These are phyloP conservation scores for Phaseolus lunatus DNA, from an alignment of 306 rosid species.

Conservation along the genomic window DNA sequence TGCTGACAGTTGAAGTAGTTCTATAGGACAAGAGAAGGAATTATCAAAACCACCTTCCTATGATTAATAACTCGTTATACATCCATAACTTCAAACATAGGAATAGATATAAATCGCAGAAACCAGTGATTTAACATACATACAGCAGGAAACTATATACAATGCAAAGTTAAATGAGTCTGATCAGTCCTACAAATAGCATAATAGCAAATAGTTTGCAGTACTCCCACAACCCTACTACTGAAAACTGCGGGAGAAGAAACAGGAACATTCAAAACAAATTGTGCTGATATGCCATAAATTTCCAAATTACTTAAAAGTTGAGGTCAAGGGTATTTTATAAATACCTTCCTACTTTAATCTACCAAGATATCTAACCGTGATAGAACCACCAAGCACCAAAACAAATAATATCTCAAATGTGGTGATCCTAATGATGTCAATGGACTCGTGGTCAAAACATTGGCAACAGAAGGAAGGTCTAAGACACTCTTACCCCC, in stretches of 20 bases:
- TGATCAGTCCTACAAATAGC: not conserved
- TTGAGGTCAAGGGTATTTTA: no score
- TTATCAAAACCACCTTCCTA: slow-evolving; percentile 36
- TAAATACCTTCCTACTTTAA: no score
- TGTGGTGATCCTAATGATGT: no score
- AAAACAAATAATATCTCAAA: no score
- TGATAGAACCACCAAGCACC: no score
- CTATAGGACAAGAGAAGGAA: slow-evolving; percentile 51
- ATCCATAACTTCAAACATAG: slow-evolving; percentile 20
- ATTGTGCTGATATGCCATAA: no score
- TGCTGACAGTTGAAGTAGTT: slow-evolving; percentile 70
- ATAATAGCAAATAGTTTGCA: slow-evolving; percentile 15
- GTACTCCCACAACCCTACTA: not conserved
- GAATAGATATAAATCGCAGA: slow-evolving; percentile 10
- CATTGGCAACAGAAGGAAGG: no score
- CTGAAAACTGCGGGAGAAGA: not conserved
- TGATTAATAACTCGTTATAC: slow-evolving; percentile 26
- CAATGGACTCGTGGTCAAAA: no score
- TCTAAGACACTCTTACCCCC: no score
- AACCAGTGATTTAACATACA: slow-evolving; percentile 1
- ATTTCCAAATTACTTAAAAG: no score
- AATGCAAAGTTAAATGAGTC: not conserved
- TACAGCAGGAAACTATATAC: slow-evolving; percentile 1
- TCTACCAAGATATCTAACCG: no score
- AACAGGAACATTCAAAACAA: not conserved